phyloP scores from a whole-genome alignment of 495 filamentous ascomycete species.

The Peziza echinospora region DNA sequence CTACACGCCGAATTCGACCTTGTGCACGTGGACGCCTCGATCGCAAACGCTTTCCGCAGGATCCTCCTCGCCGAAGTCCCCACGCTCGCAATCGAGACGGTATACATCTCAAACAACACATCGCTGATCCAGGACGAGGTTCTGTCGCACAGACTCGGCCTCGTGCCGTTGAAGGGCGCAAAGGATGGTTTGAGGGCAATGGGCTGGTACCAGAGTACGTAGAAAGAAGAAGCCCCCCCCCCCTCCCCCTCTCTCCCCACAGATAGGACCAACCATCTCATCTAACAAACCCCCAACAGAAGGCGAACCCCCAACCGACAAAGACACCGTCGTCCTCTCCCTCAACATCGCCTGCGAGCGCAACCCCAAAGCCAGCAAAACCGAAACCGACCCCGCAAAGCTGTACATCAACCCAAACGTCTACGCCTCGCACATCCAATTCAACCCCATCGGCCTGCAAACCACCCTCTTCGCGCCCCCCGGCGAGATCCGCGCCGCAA shows the following conservation, averaged over 20 bases:
- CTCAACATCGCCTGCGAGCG: conserved; percentile 56
- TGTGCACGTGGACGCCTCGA: conserved; percentile 42
- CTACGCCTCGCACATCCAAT: conserved; percentile 64
- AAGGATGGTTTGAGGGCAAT: conserved; percentile 55
- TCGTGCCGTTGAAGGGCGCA: conserved; percentile 68
- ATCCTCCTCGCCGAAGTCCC: conserved; percentile 93
- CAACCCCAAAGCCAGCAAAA: conserved; percentile 42
- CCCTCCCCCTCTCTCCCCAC: no score
- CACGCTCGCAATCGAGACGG: conserved; percentile 74
- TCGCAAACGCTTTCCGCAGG: conserved; percentile 95
- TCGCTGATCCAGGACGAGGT: conserved; percentile 96
- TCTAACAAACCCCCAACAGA: no score
- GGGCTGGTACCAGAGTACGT: conserved; percentile 49
- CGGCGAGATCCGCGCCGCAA: conserved; percentile 33
- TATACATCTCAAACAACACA: conserved; percentile 86
- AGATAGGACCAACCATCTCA: no score
- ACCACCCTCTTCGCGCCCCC: conserved; percentile 41
- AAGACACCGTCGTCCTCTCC: conserved; percentile 26
- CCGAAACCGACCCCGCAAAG: conserved; percentile 58
- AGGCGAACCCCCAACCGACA: conserved; percentile 12
- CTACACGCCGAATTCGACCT: neutral
- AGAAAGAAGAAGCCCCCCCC: no score
- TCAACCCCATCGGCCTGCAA: conserved; percentile 54
- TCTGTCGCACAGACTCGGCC: conserved; percentile 64
- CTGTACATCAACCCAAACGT: conserved; percentile 69